phyloP scores from a whole-genome alignment of 305 asterid species.

The Fraxinus angustifolia region DNA sequence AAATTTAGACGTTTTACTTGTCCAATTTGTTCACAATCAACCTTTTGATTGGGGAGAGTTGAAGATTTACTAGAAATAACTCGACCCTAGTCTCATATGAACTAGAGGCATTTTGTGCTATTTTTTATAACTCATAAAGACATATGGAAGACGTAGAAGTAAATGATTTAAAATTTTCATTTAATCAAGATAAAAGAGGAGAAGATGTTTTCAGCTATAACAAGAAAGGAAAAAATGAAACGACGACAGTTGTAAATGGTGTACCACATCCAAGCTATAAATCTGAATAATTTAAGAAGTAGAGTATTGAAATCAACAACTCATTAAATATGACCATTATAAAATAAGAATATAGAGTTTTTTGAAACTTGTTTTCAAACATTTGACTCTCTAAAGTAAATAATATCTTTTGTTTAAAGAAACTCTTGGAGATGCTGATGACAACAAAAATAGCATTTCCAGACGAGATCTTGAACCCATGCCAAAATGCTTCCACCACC shows the following conservation, averaged over 20 bases:
- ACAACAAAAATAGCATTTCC: background rate
- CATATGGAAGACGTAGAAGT: background rate
- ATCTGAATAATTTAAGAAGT: background rate
- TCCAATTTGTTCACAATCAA: background rate
- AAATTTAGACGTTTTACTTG: background rate
- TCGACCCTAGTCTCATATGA: background rate
- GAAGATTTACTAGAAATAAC: background rate
- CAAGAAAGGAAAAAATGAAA: background rate
- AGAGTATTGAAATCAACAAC: background rate
- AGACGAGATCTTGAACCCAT: background rate
- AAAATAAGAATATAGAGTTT: background rate
- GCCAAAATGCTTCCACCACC: background rate
- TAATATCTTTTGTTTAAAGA: background rate
- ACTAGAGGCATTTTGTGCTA: background rate
- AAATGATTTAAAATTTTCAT: background rate
- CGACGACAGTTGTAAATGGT: background rate
- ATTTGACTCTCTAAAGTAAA: background rate
- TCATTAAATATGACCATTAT: background rate
- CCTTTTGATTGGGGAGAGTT: background rate
- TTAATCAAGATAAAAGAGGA: background rate
- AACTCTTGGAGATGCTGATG: background rate
- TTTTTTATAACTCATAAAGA: background rate
- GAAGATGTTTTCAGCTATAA: background rate
- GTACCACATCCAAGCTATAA: background rate
- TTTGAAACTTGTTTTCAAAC: background rate